Evolutionary conservation across 306 rosid genomes (phyloP), one percentile per base, ranked within the genome.

Genomic region (Castanea mollissima): DNA sequence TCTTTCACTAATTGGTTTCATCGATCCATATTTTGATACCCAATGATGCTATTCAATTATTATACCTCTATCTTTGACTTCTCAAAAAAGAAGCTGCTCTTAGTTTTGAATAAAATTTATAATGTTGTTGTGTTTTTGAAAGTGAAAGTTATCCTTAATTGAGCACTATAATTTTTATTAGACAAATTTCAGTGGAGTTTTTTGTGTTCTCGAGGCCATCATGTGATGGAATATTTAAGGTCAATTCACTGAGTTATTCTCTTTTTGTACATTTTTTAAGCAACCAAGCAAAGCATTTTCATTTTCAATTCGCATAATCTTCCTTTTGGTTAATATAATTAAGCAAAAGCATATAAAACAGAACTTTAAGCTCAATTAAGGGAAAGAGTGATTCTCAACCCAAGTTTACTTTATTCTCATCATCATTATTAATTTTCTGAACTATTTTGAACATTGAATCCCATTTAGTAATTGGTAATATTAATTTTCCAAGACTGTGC

Each of bases 401-500:
- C 34, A 34, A 58, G 31, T 2, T 32, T 59, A 29, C 15, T 4
- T 35, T 32, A 35, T 31, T 64, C 27, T 5, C 72, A 34, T 41
- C 18, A 4, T 73, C 49, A 60, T 76, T 55, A 4, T 67, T 32
- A 3, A 75, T 68, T 78, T 56, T 71, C 54, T 62, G 76, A 31
- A 18, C 65, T 38, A 20, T 55, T 69, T 35, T 6, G 10, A 41
- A 35, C 21, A 35, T 35, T 32, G 59, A 15, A 13, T n/a, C 12
- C 12, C 9, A 27, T 13, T 51, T 2, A 20, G 29, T 54, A 73
- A 10, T 54, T 60, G 20, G 67, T 15, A 12, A 19, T 20, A 78
- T 63, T 51, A 25, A 34, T 46, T 77, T 76, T 27, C 35, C 41
- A 76, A 38, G 59, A 80, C 14, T 67, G 72, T 77, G 67, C 76